A percentile compares a stretch with the other conserved stretches of the same genome.
Evolutionary conservation across 2,329 filamentous ascomycete species (phyloP).

Genomic region (Monosporascus cannonballus): DNA sequence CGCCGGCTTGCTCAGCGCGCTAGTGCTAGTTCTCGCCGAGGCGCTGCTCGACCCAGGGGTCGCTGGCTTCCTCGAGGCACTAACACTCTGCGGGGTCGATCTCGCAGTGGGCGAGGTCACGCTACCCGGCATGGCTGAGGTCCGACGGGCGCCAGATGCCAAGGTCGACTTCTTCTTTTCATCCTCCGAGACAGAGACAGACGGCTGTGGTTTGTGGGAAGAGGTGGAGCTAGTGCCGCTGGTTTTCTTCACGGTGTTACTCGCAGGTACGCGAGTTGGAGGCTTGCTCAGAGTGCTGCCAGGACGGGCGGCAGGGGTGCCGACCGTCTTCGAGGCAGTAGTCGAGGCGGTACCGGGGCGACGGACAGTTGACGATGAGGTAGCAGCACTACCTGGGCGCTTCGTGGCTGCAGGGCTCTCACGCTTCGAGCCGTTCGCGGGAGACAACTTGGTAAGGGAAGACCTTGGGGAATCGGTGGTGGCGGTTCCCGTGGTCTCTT

Average conservation of each 20-base stretch:
- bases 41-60: constrained; percentile 12
- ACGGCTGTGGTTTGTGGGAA: constrained; percentile 41
- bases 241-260: constrained; percentile 28
- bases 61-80: constrained; percentile 26
- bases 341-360: constrained; percentile 26
- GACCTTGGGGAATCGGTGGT: constrained; percentile 15
- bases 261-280: constrained; percentile 39
- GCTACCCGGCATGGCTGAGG: constrained; percentile 37
- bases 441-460: constrained; percentile 15
- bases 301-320: constrained; percentile 29
- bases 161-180: constrained; percentile 39
- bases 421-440: constrained; percentile 27
- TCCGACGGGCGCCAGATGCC: constrained; percentile 34
- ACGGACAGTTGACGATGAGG: constrained; percentile 26
- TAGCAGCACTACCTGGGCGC: constrained; percentile 26
- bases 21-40: constrained; percentile 25
- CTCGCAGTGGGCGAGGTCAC: constrained; percentile 28
- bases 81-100: constrained; percentile 25
- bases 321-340: constrained; percentile 21
- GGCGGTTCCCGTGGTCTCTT: constrained; percentile 26
- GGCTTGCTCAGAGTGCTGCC: constrained; percentile 40
- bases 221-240: constrained; percentile 30
- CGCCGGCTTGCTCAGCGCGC: constrained; percentile 29
- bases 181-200: constrained; percentile 44
- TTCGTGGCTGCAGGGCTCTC: constrained; percentile 27